Evolutionary conservation across 352 stramenopile genomes (phyloP), one percentile per base, ranked within the genome.

Genomic region (Phytophthora aleatoria): DNA sequence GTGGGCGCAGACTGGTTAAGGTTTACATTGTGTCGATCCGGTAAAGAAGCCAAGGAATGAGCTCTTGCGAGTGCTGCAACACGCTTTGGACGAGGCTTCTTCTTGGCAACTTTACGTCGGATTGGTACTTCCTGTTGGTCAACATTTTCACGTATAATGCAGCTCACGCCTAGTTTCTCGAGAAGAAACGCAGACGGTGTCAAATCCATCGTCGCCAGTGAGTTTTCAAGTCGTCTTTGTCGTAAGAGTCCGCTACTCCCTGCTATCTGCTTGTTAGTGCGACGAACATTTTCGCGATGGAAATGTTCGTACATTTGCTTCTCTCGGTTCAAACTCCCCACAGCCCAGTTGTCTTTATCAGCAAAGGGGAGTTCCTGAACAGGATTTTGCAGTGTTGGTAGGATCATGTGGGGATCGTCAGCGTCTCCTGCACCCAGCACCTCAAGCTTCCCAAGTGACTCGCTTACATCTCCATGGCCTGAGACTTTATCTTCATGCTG

Each of bases 301-400:
- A 92, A 77, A 30, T 92, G 72, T 13, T 71, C 64, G 50, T 94
- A 92, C 77, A 92, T 90, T 71, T 91, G 84, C 41, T 71, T 68
- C 53, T 92, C 78, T 12, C 85, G 77, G 35, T 92, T 92, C 36
- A 92, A 53, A 58, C 83, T 90, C 0, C 85, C 82, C 13, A 94
- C 76, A 3, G 66, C 76, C 85, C 85, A 94, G 53, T 94, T 92
- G 61, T 91, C 83, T 51, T 92, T 94, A 69, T 92, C 84, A 3
- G 76, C 70, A 16, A 88, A 94, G 2, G 81, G 77, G 15, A 92
- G 48, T 0, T 81, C 64, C 15, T 89, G 69, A 3, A 71, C 63
- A 0, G 67, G 64, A n/a, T 78, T 73, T 41, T 83, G 74, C 2
- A 90, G 50, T 0, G 57, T 71, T 8, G 83, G 77, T 15, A 88